Conservation (phyloP, 495 filamentous ascomycete genomes). For the Penicillium daleae region DNA sequence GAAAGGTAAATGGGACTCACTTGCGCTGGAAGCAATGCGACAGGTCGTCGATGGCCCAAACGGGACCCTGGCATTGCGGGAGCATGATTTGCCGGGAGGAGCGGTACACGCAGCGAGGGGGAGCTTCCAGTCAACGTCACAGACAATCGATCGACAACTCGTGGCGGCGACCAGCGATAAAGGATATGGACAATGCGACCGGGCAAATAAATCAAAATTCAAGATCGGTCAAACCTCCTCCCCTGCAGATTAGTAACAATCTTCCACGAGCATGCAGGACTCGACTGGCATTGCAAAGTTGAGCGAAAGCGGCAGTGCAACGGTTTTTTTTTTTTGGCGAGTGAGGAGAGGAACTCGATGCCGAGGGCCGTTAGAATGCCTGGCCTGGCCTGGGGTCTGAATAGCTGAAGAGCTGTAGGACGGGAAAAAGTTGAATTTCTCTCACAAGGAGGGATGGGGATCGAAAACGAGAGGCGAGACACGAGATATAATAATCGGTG, state of each 20-base stretch:
- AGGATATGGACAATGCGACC: constrained; percentile 12
- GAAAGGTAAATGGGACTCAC: constrained; percentile 50
- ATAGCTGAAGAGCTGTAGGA: constrained; percentile 7
- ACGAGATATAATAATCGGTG: background rate
- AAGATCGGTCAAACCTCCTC: background rate
- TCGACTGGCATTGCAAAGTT: constrained; percentile 36
- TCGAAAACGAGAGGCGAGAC: constrained; percentile 5
- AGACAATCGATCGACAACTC: constrained; percentile 9
- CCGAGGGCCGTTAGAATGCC: constrained; percentile 14
- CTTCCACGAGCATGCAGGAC: constrained; percentile 23
- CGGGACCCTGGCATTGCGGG: constrained; percentile 74
- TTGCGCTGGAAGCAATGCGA: constrained; percentile 85
- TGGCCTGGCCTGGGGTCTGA: no score
- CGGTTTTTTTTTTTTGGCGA: no score
- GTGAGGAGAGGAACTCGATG: constrained; percentile 5
- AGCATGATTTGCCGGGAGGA: constrained; percentile 56
- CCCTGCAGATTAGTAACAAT: constrained; percentile 22
- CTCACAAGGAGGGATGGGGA: background rate
- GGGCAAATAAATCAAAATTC: constrained; percentile 1
- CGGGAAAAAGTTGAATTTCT: background rate
- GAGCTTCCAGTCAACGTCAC: constrained; percentile 18
- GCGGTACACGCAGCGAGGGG: constrained; percentile 18
- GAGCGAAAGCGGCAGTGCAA: constrained; percentile 16
- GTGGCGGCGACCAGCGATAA: constrained; percentile 1
- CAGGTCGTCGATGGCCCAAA: constrained; percentile 90